Conservation (phyloP, 2,329 filamentous ascomycete species). For the Cadophora luteo-olivacea region DNA sequence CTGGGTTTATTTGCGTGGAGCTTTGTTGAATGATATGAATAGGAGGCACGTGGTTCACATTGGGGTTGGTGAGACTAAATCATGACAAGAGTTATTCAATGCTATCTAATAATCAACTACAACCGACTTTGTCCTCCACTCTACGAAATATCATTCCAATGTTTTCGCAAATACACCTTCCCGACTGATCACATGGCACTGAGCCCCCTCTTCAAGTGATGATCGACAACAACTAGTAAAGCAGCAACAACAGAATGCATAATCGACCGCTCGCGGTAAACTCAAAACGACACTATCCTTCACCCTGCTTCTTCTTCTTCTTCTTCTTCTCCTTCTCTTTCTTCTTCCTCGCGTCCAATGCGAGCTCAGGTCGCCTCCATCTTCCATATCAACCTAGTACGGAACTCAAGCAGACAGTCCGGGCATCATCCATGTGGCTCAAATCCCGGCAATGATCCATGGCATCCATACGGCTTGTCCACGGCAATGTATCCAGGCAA, state of each 20-base stretch:
- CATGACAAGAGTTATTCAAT: too few species aligned
- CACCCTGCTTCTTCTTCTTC: not conserved
- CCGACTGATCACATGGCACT: not conserved
- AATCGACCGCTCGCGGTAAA: not conserved
- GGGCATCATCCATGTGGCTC: constrained; percentile 5
- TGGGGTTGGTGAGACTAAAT: too few species aligned
- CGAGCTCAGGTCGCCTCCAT: not conserved
- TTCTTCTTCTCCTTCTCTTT: not conserved
- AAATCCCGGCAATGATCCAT: not conserved
- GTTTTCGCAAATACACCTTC: not conserved
- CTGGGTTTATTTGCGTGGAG: too few species aligned
- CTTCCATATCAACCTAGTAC: not conserved
- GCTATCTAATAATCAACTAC: constrained; percentile 17
- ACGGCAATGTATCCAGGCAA: constrained; percentile 13
- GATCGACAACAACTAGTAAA: constrained; percentile 1
- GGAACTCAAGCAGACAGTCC: not conserved
- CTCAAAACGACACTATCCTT: too few species aligned
- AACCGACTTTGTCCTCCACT: constrained; percentile 3
- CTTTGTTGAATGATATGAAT: too few species aligned
- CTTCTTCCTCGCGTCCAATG: not conserved
- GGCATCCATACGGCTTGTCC: constrained; percentile 23
- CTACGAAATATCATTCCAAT: too few species aligned
- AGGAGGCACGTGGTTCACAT: too few species aligned
- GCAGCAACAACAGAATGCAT: constrained; percentile 13
- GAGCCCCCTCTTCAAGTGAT: not conserved